Conservation (phyloP, 345 rosid species). For the Lepidium didymum region DNA sequence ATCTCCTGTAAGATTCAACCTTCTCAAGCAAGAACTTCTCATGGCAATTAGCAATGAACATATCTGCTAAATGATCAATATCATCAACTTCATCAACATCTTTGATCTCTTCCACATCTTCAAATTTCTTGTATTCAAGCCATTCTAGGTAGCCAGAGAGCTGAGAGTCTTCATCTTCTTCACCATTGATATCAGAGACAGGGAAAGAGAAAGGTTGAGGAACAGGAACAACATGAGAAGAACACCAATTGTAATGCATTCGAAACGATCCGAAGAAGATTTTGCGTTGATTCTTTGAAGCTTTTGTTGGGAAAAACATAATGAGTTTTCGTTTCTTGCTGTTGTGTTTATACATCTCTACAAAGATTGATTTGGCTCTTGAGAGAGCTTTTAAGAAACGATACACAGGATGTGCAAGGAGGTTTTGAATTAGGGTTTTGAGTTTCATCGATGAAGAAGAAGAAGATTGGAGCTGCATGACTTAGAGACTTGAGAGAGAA, state of each 20-base stretch:
- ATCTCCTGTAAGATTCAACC: conserved; percentile 87
- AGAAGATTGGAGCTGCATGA: conserved; percentile 29
- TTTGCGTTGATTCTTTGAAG: conserved; percentile 42
- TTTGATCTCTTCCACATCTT: conserved; percentile 7
- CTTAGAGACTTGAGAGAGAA: neutral
- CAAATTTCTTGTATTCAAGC: conserved; percentile 55
- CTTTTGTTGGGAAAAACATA: conserved; percentile 36
- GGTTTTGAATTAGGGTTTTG: conserved; percentile 66
- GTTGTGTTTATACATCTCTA: conserved; percentile 37
- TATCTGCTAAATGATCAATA: conserved; percentile 75
- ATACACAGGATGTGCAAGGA: conserved; percentile 46
- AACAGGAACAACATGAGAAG: conserved; percentile 59
- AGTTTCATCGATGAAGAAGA: conserved; percentile 41
- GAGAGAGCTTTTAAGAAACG: conserved; percentile 54
- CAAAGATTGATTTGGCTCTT: conserved; percentile 49
- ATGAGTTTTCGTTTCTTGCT: conserved; percentile 18
- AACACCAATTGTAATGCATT: conserved; percentile 88
- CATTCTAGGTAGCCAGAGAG: conserved; percentile 76
- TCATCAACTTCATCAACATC: conserved; percentile 33
- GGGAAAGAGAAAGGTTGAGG: conserved; percentile 35
- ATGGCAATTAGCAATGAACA: conserved; percentile 76
- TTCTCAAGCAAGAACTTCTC: conserved; percentile 91
- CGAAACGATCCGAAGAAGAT: conserved; percentile 77
- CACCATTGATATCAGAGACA: conserved; percentile 19
- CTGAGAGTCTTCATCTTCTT: conserved; percentile 23